phyloP scores from a whole-genome alignment of 768 basidiomycete species.

The Podaxis sp. region DNA sequence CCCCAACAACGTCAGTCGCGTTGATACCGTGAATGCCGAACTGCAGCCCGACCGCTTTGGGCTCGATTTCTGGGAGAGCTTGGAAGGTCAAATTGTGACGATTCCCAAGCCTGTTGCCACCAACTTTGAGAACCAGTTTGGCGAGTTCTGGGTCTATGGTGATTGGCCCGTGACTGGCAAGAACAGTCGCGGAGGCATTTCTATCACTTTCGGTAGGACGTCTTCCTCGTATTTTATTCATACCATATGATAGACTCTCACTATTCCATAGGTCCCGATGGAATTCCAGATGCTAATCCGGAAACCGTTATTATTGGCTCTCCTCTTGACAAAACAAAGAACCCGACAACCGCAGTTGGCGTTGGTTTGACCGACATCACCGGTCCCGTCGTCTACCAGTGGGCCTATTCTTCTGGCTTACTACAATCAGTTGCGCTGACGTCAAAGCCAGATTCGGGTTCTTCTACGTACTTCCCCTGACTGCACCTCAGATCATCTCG shows the following conservation, averaged over 20 bases:
- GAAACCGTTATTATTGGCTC: constrained; percentile 55
- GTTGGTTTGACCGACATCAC: constrained; percentile 47
- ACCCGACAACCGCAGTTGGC: constrained; percentile 50
- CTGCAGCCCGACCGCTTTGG: constrained; percentile 53
- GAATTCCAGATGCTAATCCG: constrained; percentile 57
- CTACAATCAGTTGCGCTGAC: background rate
- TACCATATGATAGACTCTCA: constrained; percentile 5
- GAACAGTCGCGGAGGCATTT: constrained; percentile 56
- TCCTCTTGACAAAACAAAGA: constrained; percentile 52
- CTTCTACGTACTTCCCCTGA: constrained; percentile 58
- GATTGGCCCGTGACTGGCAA: constrained; percentile 55
- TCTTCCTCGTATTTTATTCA: background rate
- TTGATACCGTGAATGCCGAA: constrained; percentile 45
- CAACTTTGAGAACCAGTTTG: constrained; percentile 51
- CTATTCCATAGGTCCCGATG: constrained; percentile 38
- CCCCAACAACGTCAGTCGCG: constrained; percentile 50
- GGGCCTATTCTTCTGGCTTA: constrained; percentile 18
- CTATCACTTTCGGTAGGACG: constrained; percentile 43
- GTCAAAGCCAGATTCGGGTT: constrained; percentile 40
- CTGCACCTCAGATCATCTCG: constrained; percentile 48
- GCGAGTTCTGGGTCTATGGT: constrained; percentile 61
- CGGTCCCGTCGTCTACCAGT: constrained; percentile 58
- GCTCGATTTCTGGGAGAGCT: constrained; percentile 64
- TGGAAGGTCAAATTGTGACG: constrained; percentile 58
- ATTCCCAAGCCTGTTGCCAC: constrained; percentile 47